Evolutionary conservation across 2,329 filamentous ascomycete genomes (phyloP).

Genomic region (Aspergillus sp.): DNA sequence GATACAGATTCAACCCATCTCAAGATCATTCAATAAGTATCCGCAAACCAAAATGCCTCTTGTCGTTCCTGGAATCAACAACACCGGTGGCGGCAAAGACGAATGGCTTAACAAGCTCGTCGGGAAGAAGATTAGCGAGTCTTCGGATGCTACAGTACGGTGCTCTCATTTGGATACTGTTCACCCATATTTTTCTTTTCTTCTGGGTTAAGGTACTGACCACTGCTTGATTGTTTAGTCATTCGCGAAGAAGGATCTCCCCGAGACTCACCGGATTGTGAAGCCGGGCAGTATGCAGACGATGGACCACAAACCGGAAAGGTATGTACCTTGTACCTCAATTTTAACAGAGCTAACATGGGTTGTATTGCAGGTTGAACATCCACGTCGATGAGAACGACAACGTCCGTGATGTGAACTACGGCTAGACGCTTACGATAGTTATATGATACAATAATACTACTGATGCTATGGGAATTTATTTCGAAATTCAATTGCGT

Average conservation of each 20-base stretch:
- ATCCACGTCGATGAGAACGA: constrained; percentile 46
- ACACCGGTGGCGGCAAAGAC: constrained; percentile 32
- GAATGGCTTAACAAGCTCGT: constrained; percentile 48
- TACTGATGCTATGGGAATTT: not conserved
- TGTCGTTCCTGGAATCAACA: constrained; percentile 46
- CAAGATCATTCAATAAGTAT: not conserved
- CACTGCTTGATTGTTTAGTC: constrained; percentile 24
- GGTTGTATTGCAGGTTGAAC: constrained; percentile 37
- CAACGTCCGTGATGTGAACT: constrained; percentile 45
- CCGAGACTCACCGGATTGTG: constrained; percentile 44
- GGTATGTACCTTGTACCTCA: constrained; percentile 29
- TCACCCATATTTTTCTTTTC: not conserved
- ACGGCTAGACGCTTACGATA: constrained; percentile 28
- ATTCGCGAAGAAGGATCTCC: constrained; percentile 49
- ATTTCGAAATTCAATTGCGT: not conserved
- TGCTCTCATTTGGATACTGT: not conserved
- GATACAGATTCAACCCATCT: not conserved
- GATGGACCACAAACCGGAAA: constrained; percentile 43
- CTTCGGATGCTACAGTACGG: constrained; percentile 35
- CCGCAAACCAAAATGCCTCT: constrained; percentile 43
- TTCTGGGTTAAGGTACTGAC: not conserved
- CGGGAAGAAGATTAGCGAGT: constrained; percentile 47
- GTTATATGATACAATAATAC: not conserved
- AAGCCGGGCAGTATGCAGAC: constrained; percentile 40
- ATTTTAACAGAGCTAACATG: not conserved